A percentile compares a stretch with the other conserved stretches of the same genome.
Evolutionary conservation across 163 green algal species (phyloP).

Genomic region (Chlamydomonas reinhardtii): DNA sequence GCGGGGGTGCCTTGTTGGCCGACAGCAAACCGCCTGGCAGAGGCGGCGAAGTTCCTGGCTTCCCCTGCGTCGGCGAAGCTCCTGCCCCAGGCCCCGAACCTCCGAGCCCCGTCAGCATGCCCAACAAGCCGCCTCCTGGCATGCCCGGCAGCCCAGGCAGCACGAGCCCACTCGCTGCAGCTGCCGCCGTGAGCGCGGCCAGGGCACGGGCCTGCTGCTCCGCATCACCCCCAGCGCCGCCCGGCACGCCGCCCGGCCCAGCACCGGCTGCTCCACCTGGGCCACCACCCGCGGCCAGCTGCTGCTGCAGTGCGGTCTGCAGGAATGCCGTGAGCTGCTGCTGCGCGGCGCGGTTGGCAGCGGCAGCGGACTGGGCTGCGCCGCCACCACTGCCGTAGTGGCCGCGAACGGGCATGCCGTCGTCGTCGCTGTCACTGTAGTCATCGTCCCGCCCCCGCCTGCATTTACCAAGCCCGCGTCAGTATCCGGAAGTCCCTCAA

Average conservation of each 20-base stretch:
- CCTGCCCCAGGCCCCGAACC: background rate
- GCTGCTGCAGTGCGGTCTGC: conserved; percentile 26
- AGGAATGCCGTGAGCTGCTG: conserved; percentile 32
- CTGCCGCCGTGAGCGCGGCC: conserved; percentile 5
- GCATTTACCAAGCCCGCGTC: too few relatives aligned
- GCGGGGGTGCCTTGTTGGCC: too few relatives aligned
- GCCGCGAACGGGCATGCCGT: background rate
- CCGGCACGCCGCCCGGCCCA: background rate
- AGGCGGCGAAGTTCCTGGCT: conserved; percentile 40
- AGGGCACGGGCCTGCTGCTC: background rate
- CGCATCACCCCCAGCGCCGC: background rate
- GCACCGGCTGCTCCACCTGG: background rate
- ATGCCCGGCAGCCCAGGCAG: background rate
- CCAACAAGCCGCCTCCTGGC: conserved; percentile 5
- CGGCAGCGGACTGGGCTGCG: background rate
- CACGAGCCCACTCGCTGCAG: conserved; percentile 2
- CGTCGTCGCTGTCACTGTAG: background rate
- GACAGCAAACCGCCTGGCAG: background rate
- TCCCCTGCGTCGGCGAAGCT: background rate
- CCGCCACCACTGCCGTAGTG: background rate
- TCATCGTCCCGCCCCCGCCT: background rate
- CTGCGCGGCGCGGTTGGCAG: background rate
- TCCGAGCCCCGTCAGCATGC: conserved; percentile 36
- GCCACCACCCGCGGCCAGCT: background rate
- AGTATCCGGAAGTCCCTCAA: too few relatives aligned